Evolutionary conservation across 2,329 filamentous ascomycete species (phyloP).

Genomic region (Botrytis aclada): DNA sequence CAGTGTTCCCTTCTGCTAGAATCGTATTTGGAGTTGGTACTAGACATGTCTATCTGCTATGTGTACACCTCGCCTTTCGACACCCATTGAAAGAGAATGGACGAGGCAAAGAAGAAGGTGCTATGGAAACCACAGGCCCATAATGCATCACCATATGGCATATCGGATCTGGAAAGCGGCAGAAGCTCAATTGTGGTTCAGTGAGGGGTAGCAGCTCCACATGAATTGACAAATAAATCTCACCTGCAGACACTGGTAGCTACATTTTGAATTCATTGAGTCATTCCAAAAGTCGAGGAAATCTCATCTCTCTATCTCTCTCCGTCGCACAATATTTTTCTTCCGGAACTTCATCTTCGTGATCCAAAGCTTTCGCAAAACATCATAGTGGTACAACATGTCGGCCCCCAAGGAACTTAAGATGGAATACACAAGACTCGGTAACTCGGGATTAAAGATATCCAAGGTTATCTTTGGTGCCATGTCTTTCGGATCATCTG

Average conservation of each 20-base stretch:
- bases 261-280: background rate
- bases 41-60: background rate
- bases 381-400: constrained; percentile 11
- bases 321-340: background rate
- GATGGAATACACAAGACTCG: constrained; percentile 42
- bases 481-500: constrained; percentile 47
- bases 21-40: background rate
- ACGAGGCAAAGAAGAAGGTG: background rate
- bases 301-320: background rate
- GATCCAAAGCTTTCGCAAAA: background rate
- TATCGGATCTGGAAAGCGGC: background rate
- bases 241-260: background rate
- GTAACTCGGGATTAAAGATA: constrained; percentile 51
- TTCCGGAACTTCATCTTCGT: background rate
- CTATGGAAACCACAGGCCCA: background rate
- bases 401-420: constrained; percentile 19
- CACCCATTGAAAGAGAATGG: background rate
- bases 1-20: background rate
- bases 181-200: background rate
- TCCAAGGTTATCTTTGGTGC: constrained; percentile 52
- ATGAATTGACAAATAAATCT: background rate
- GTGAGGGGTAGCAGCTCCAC: background rate
- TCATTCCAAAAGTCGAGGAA: background rate
- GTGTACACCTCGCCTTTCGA: background rate
- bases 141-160: background rate